phyloP scores from a whole-genome alignment of 768 basidiomycete species.

The Thelephora ganbajun region DNA sequence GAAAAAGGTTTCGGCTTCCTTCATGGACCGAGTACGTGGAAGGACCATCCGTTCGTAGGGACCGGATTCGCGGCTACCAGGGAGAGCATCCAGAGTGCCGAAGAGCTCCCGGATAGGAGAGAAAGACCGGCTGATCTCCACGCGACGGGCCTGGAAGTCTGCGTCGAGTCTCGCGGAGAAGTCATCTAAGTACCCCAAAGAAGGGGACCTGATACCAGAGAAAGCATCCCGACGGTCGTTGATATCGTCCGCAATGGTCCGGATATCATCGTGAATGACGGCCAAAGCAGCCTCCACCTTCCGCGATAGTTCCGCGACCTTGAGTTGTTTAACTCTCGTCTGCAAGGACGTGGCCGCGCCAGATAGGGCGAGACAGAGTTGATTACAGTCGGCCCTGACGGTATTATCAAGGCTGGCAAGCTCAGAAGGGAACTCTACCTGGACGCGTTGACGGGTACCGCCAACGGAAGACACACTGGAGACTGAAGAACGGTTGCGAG shows the following conservation, averaged over 20 bases:
- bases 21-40: conserved; percentile 33
- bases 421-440: conserved; percentile 39
- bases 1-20: conserved; percentile 36
- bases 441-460: conserved; percentile 16
- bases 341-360: conserved; percentile 38
- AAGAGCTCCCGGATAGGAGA: conserved; percentile 41
- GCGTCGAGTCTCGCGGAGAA: conserved; percentile 24
- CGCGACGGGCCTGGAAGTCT: conserved; percentile 20
- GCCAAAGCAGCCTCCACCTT: conserved; percentile 32
- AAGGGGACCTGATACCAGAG: conserved; percentile 14
- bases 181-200: conserved; percentile 21
- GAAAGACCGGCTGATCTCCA: conserved; percentile 30
- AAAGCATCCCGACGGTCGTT: conserved; percentile 23
- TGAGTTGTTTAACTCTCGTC: conserved; percentile 32
- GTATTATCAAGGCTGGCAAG: conserved; percentile 43
- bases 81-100: conserved; percentile 36
- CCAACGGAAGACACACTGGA: conserved; percentile 24
- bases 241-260: conserved; percentile 21
- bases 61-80: conserved; percentile 27
- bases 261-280: conserved; percentile 24
- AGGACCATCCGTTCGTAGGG: conserved; percentile 34
- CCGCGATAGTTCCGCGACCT: conserved; percentile 38
- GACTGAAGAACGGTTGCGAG: conserved; percentile 18
- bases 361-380: conserved; percentile 48
- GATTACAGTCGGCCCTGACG: conserved; percentile 57